A percentile compares a stretch with the other conserved stretches of the same genome.
phyloP scores from a whole-genome alignment of 148 eudicot species.

The Rhododendron ovatum region DNA sequence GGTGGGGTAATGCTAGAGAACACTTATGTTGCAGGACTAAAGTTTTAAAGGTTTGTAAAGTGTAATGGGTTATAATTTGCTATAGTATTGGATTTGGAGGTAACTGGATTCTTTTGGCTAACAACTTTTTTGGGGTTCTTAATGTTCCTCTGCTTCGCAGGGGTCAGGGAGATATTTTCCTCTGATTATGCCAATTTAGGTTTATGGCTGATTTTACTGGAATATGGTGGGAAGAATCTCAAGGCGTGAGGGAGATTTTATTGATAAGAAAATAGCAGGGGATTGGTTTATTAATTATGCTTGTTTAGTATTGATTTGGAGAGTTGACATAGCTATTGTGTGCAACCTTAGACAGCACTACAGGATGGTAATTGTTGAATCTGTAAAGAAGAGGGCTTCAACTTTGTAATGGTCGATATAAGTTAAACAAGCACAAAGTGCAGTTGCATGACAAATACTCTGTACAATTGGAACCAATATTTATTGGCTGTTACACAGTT shows the following conservation, averaged over 20 bases:
- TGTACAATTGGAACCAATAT: not conserved
- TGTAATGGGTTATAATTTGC: not conserved
- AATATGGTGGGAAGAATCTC: not conserved
- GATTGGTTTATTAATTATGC: not conserved
- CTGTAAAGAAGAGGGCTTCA: not conserved
- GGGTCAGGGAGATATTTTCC: not conserved
- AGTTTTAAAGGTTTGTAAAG: not conserved
- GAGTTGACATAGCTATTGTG: not conserved
- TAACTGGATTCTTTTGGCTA: not conserved
- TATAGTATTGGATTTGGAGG: not conserved
- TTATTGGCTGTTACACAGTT: not conserved
- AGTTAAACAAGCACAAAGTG: not conserved
- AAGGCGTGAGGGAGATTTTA: not conserved
- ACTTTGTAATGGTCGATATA: not conserved
- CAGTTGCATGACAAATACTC: not conserved
- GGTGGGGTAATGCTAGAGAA: not conserved
- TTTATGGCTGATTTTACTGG: not conserved
- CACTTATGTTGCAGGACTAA: not conserved
- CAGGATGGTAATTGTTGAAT: not conserved
- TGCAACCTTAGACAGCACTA: not conserved
- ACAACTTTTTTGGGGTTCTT: not conserved
- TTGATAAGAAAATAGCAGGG: not conserved
- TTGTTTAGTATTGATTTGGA: not conserved
- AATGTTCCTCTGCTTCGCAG: not conserved
- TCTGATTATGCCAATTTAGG: not conserved